phyloP scores from a whole-genome alignment of 2,329 filamentous ascomycete species.

The Blumeriella jaapii region DNA sequence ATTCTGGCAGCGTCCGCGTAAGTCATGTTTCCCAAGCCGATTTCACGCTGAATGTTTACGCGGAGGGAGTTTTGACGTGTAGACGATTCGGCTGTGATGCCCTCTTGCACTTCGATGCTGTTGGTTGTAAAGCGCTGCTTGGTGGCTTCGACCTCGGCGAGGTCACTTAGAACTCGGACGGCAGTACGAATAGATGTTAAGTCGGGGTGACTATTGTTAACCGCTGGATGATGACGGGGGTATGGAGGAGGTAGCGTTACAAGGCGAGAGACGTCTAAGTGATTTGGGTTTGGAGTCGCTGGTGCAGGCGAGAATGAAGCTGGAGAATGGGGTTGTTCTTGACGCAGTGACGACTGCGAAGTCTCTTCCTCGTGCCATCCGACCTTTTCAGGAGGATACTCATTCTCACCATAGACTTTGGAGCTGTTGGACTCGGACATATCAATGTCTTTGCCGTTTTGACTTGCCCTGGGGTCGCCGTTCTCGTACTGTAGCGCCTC shows the following conservation, averaged over 20 bases:
- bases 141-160: conserved; percentile 58
- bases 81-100: conserved; percentile 37
- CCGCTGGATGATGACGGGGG: conserved; percentile 85
- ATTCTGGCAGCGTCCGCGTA: conserved; percentile 76
- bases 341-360: conserved; percentile 22
- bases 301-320: conserved; percentile 29
- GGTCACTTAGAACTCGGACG: conserved; percentile 62
- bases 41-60: conserved; percentile 65
- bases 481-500: conserved; percentile 58
- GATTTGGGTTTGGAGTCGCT: conserved; percentile 37
- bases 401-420: conserved; percentile 29
- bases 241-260: conserved; percentile 91
- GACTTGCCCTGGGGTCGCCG: conserved; percentile 15
- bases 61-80: conserved; percentile 54
- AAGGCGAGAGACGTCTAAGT: conserved; percentile 79
- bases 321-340: conserved; percentile 17
- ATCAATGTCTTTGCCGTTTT: conserved; percentile 16
- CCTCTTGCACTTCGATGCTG: conserved; percentile 46
- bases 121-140: conserved; percentile 49
- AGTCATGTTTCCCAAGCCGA: conserved; percentile 65
- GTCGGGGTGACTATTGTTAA: conserved; percentile 91
- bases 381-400: conserved; percentile 55
- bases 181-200: conserved; percentile 65
- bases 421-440: conserved; percentile 26
- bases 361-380: conserved; percentile 36